Percentiles rank a stretch among this genome's conserved stretches.
Conservation (phyloP, 768 basidiomycete species). For the Dentipellis sp. region DNA sequence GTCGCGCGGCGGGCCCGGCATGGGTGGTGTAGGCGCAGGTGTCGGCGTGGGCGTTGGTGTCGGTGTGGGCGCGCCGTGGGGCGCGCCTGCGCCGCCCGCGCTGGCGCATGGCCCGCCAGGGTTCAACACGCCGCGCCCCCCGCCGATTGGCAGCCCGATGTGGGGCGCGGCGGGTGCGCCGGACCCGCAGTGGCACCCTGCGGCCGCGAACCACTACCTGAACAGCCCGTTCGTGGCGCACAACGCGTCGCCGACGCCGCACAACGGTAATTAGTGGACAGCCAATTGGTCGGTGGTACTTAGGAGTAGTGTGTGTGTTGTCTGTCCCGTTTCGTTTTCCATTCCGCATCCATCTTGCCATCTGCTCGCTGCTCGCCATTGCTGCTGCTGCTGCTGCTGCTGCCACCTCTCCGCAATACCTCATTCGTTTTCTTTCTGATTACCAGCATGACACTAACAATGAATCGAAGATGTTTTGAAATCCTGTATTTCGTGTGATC, state of each 20-base stretch:
- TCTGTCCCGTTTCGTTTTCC: too few species aligned
- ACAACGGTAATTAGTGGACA: constrained; percentile 18
- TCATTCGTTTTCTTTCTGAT: too few species aligned
- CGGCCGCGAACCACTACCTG: constrained; percentile 32
- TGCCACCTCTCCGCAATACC: too few species aligned
- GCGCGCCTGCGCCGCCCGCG: constrained; percentile 4
- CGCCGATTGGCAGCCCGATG: constrained; percentile 12
- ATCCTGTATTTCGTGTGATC: too few species aligned
- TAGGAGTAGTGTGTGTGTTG: too few species aligned
- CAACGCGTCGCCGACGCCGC: constrained; percentile 43
- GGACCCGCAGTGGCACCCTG: constrained; percentile 42
- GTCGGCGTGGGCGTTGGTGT: background rate
- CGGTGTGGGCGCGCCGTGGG: constrained; percentile 3
- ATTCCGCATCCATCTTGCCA: too few species aligned
- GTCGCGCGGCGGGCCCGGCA: background rate
- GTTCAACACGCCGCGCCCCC: constrained; percentile 14
- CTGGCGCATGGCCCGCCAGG: constrained; percentile 13
- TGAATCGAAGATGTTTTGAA: too few species aligned
- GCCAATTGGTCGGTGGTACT: background rate
- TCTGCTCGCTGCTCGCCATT: too few species aligned
- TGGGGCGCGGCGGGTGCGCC: constrained; percentile 14
- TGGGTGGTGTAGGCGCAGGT: background rate
- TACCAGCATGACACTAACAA: too few species aligned
- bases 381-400: too few species aligned
- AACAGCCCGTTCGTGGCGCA: constrained; percentile 37